phyloP scores from a whole-genome alignment of 192 early-diverging fungal genomes.

The Gryganskiella cystojenkinii region DNA sequence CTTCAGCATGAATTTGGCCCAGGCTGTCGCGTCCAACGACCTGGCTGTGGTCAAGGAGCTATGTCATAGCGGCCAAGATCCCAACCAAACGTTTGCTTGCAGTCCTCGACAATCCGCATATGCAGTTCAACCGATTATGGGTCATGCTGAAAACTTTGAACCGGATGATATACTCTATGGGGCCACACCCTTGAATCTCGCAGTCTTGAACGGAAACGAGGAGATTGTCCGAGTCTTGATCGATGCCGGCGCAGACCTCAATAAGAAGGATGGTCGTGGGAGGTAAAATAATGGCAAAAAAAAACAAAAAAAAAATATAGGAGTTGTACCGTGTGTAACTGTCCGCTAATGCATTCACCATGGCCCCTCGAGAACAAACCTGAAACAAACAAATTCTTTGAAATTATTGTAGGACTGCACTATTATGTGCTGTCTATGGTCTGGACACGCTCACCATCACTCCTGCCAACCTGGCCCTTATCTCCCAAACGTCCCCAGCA shows the following conservation, averaged over 20 bases:
- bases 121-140: conserved; percentile 39
- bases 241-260: conserved; percentile 66
- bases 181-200: conserved; percentile 66
- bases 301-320: too few species aligned
- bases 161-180: conserved; percentile 56
- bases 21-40: conserved; percentile 54
- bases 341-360: too few species aligned
- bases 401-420: conserved; percentile 63
- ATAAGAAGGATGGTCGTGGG: conserved; percentile 69
- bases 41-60: conserved; percentile 46
- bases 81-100: conserved; percentile 57
- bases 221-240: conserved; percentile 66
- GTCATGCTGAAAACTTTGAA: conserved; percentile 34
- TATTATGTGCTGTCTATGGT: conserved; percentile 73
- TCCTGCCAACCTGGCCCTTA: conserved; percentile 60
- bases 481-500: conserved; percentile 61
- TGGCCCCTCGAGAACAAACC: too few species aligned
- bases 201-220: conserved; percentile 65
- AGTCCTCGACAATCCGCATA: conserved; percentile 55
- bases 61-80: conserved; percentile 54
- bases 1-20: conserved; percentile 62
- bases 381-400: too few species aligned
- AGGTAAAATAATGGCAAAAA: conserved; percentile 52
- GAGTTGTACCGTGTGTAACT: background rate
- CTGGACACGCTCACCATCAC: conserved; percentile 66